A percentile compares a stretch with the other conserved stretches of the same genome.
These are phyloP conservation scores for Ascochyta rabiei DNA, from an alignment of 2,329 filamentous ascomycete genomes.

Conservation along the genomic window DNA sequence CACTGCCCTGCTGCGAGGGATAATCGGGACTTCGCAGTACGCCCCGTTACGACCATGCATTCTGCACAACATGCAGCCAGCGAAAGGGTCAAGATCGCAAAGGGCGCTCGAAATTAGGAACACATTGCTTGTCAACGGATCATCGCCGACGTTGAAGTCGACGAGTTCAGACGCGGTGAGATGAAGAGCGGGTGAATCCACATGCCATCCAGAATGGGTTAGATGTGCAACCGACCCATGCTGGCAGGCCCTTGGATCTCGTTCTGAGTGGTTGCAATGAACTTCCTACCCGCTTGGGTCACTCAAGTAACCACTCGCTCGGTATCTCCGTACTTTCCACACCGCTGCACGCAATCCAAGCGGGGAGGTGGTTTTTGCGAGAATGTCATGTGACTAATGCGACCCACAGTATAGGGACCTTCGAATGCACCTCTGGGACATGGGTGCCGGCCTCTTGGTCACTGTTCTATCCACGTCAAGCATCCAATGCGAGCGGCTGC, in stretches of 20 bases:
- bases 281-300: conserved; percentile 23
- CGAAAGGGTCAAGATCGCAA: conserved; percentile 6
- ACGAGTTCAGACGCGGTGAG: conserved; percentile 30
- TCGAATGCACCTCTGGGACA: conserved; percentile 8
- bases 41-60: conserved; percentile 10
- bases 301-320: conserved; percentile 20
- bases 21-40: conserved; percentile 10
- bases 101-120: not conserved
- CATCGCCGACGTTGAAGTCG: conserved; percentile 14
- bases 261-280: conserved; percentile 24
- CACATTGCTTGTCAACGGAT: not conserved
- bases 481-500: conserved; percentile 5
- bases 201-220: conserved; percentile 21
- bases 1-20: conserved; percentile 9
- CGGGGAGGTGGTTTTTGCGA: conserved; percentile 17
- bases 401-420: conserved; percentile 13
- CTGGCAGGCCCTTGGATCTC: conserved; percentile 14
- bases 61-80: conserved; percentile 19
- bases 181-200: conserved; percentile 23
- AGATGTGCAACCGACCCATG: conserved; percentile 18
- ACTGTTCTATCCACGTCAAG: conserved; percentile 6
- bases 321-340: conserved; percentile 25
- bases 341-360: conserved; percentile 29
- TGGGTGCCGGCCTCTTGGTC: conserved; percentile 3
- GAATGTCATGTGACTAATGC: conserved; percentile 24